phyloP scores from a whole-genome alignment of 2,329 filamentous ascomycete genomes.

The Arthrinium phaeospermum region DNA sequence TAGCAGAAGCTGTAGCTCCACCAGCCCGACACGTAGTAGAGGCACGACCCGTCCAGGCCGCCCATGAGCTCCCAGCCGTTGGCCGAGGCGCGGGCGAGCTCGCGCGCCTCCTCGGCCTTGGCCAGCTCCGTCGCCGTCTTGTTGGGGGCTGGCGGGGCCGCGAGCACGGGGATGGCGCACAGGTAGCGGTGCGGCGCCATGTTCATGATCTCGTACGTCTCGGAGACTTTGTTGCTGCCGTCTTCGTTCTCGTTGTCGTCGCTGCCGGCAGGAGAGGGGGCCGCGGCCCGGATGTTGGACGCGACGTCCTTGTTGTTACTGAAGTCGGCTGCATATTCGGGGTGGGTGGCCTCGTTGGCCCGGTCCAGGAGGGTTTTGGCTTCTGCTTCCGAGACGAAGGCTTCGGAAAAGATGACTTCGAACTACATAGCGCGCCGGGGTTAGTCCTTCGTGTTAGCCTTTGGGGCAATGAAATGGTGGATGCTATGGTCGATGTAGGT shows the following conservation, averaged over 20 bases:
- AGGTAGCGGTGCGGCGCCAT: conserved; percentile 75
- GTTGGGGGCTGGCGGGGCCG: conserved; percentile 60
- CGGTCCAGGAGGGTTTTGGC: conserved; percentile 66
- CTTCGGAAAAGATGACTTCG: conserved; percentile 76
- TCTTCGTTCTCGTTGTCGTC: conserved; percentile 35
- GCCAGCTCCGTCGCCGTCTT: conserved; percentile 71
- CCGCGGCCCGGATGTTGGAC: conserved; percentile 32
- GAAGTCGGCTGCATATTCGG: conserved; percentile 41
- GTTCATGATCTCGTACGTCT: conserved; percentile 76
- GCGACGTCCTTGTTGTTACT: conserved; percentile 38
- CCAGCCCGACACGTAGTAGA: conserved; percentile 86
- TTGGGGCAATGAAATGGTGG: not conserved
- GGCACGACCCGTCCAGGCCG: conserved; percentile 78
- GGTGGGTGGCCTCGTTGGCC: conserved; percentile 45
- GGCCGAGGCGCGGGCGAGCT: conserved; percentile 76
- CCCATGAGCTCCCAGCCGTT: conserved; percentile 82
- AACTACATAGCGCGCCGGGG: conserved; percentile 59
- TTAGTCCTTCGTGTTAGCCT: not conserved
- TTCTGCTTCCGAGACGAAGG: conserved; percentile 73
- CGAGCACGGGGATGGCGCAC: conserved; percentile 80
- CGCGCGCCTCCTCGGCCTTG: conserved; percentile 78
- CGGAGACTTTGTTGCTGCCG: conserved; percentile 41
- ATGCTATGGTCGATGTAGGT: not conserved
- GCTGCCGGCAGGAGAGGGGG: not conserved
- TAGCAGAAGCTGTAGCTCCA: conserved; percentile 98